These are phyloP conservation scores for Dichomitus squalens DNA, from an alignment of 1,284 basidiomycete species.

Conservation along the genomic window DNA sequence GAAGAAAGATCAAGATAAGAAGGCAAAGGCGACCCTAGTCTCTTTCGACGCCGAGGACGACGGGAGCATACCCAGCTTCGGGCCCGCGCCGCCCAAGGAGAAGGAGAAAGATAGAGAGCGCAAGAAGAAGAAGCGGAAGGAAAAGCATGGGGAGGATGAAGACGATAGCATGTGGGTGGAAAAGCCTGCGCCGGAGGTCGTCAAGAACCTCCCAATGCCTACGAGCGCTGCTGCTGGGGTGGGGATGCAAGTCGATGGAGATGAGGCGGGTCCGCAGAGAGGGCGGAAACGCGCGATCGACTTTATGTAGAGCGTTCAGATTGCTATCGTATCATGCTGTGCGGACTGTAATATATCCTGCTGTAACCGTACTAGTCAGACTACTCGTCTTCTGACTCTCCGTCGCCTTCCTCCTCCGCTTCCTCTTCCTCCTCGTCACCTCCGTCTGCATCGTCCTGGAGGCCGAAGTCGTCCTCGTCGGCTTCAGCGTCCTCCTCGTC, in stretches of 20 bases:
- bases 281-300: constrained; percentile 68
- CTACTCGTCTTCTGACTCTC: constrained; percentile 16
- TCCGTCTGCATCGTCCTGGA: background rate
- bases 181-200: constrained; percentile 51
- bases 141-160: constrained; percentile 40
- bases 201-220: constrained; percentile 33
- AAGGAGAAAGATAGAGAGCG: constrained; percentile 36
- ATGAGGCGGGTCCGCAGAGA: constrained; percentile 33
- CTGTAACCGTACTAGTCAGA: background rate
- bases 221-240: constrained; percentile 7
- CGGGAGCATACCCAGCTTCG: constrained; percentile 34
- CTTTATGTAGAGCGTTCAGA: constrained; percentile 50
- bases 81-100: constrained; percentile 44
- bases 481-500: constrained; percentile 20
- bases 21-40: constrained; percentile 46
- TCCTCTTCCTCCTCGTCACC: constrained; percentile 9
- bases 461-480: constrained; percentile 9
- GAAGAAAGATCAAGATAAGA: constrained; percentile 44
- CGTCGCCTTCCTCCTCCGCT: constrained; percentile 18
- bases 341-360: constrained; percentile 1
- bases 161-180: constrained; percentile 67
- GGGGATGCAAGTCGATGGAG: background rate
- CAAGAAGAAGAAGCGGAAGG: constrained; percentile 37
- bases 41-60: constrained; percentile 74
- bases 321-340: background rate